phyloP scores from a whole-genome alignment of 192 early-diverging fungal genomes.

The Coemansia sp. region DNA sequence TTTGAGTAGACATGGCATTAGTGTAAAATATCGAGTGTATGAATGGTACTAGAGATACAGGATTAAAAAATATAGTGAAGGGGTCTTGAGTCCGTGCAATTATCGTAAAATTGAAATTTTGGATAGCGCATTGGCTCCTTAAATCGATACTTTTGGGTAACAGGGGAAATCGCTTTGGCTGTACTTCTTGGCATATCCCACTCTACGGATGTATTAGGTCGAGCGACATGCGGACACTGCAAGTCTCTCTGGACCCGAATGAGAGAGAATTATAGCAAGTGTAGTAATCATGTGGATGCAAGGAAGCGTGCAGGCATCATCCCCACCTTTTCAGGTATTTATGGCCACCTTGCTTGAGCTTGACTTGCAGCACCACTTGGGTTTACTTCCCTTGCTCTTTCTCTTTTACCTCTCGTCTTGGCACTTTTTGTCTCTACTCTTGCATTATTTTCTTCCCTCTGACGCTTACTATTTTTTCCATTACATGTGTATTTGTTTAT shows the following conservation, averaged over 20 bases:
- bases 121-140: not conserved
- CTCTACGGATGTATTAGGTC: not conserved
- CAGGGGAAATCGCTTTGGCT: not conserved
- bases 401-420: not conserved
- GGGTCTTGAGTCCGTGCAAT: not conserved
- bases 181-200: not conserved
- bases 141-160: not conserved
- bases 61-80: not conserved
- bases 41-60: not conserved
- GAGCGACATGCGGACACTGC: not conserved
- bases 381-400: not conserved
- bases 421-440: not conserved
- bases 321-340: not conserved
- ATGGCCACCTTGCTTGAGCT: not conserved
- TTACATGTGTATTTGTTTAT: slow-evolving; percentile 7
- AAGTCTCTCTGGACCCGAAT: not conserved
- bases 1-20: slow-evolving; percentile 79
- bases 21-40: not conserved
- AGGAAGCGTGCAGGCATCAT: not conserved
- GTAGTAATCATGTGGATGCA: not conserved
- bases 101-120: not conserved
- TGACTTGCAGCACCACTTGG: not conserved
- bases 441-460: not conserved
- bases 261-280: too few species aligned
- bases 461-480: not conserved